A percentile compares a stretch with the other conserved stretches of the same genome.
These are phyloP conservation scores for Fonsecaea nubica DNA, from an alignment of 2,329 filamentous ascomycete genomes.

Conservation along the genomic window DNA sequence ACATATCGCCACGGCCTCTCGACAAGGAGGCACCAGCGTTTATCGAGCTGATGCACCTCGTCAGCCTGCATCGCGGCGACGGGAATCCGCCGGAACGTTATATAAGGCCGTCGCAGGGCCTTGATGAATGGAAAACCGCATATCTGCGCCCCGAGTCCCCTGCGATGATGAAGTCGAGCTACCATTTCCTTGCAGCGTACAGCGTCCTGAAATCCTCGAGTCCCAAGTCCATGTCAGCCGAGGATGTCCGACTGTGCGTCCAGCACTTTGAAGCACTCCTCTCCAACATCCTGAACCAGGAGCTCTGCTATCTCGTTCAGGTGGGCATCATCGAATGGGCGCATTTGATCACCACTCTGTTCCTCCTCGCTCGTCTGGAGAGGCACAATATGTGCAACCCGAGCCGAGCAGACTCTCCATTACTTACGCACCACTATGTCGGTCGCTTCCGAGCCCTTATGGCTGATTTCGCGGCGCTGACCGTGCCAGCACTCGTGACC, in stretches of 20 bases:
- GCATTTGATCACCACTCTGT: slow-evolving; percentile 30
- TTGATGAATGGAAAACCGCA: slow-evolving; percentile 11
- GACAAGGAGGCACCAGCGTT: slow-evolving; percentile 21
- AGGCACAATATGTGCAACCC: background rate
- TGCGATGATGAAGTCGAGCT: slow-evolving; percentile 15
- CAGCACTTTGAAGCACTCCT: slow-evolving; percentile 20
- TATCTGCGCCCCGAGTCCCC: background rate
- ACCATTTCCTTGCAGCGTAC: slow-evolving; percentile 26
- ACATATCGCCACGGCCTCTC: background rate
- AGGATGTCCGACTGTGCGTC: slow-evolving; percentile 9
- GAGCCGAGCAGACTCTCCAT: background rate
- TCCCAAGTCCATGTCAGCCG: background rate
- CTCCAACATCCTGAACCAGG: slow-evolving; percentile 18
- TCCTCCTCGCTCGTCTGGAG: slow-evolving; percentile 30
- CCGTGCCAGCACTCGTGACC: background rate
- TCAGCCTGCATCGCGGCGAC: slow-evolving; percentile 8
- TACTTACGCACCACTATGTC: slow-evolving; percentile 15
- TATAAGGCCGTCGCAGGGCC: background rate
- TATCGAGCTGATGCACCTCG: slow-evolving; percentile 23
- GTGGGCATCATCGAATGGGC: slow-evolving; percentile 29
- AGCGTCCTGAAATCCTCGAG: slow-evolving; percentile 20
- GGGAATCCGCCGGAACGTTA: background rate
- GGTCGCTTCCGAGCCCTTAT: slow-evolving; percentile 16
- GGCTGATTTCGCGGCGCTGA: background rate
- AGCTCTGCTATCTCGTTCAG: slow-evolving; percentile 16